Conservation (phyloP, 306 rosid genomes). For the Cucumis melo region DNA sequence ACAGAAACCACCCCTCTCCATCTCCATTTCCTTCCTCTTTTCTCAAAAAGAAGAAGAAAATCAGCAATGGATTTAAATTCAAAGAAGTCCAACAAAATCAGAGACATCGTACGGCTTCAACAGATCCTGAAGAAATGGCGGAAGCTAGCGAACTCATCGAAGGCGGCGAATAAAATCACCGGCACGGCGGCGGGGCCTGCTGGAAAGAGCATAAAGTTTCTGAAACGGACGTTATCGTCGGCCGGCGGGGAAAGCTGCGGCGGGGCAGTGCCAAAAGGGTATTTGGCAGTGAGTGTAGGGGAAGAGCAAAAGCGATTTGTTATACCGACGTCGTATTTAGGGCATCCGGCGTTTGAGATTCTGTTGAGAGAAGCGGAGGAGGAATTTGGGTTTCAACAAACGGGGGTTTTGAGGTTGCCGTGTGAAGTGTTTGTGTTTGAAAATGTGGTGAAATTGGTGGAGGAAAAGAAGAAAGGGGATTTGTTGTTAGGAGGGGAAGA, state of each 20-base stretch:
- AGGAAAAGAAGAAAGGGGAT: constrained; percentile 27
- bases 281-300: constrained; percentile 75
- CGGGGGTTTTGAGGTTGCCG: constrained; percentile 74
- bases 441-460: constrained; percentile 52
- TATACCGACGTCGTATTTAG: constrained; percentile 60
- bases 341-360: constrained; percentile 51
- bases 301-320: constrained; percentile 55
- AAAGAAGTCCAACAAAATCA: constrained; percentile 79
- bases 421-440: constrained; percentile 67
- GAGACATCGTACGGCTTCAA: constrained; percentile 83
- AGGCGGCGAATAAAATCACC: constrained; percentile 9
- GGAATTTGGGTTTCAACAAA: constrained; percentile 82
- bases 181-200: constrained; percentile 5
- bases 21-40: not conserved
- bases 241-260: constrained; percentile 24
- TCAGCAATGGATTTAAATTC: constrained; percentile 45
- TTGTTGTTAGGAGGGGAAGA: constrained; percentile 21
- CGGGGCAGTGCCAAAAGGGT: constrained; percentile 67
- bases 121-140: constrained; percentile 94
- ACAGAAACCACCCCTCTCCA: not conserved
- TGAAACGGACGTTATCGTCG: constrained; percentile 49
- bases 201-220: constrained; percentile 43
- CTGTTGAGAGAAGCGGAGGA: constrained; percentile 83
- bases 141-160: constrained; percentile 56
- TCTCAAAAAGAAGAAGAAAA: not conserved